phyloP scores from a whole-genome alignment of 2,329 filamentous ascomycete genomes.

The Hymenoscyphus fructigenus region DNA sequence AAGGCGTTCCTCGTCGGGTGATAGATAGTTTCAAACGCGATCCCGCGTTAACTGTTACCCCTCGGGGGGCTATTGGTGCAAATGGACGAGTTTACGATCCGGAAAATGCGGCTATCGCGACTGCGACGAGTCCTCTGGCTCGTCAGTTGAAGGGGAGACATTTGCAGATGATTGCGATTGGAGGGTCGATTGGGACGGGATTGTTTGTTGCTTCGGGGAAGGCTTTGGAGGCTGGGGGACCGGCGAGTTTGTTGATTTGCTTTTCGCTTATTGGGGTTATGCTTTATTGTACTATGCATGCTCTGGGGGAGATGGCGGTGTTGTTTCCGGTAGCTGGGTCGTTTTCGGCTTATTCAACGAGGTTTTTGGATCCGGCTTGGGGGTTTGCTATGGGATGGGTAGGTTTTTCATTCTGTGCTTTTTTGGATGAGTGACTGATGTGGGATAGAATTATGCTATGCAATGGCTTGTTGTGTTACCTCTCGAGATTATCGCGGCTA shows the following conservation, averaged over 20 bases:
- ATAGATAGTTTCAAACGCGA: constrained; percentile 34
- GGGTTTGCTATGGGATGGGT: constrained; percentile 90
- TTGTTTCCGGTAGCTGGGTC: constrained; percentile 88
- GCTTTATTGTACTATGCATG: constrained; percentile 90
- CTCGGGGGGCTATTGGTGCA: constrained; percentile 38
- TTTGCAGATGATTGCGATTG: constrained; percentile 96
- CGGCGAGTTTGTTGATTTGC: constrained; percentile 75
- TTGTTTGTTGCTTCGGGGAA: constrained; percentile 82
- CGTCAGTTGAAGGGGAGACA: constrained; percentile 80
- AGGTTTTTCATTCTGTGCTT: constrained; percentile 8
- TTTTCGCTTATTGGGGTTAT: constrained; percentile 79
- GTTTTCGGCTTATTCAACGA: constrained; percentile 87
- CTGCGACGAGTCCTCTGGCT: constrained; percentile 72
- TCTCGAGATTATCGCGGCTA: constrained; percentile 82
- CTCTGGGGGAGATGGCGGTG: constrained; percentile 87
- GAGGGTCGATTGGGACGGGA: constrained; percentile 85
- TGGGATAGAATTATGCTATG: constrained; percentile 65
- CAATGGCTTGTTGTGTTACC: constrained; percentile 86
- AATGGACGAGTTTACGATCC: constrained; percentile 53
- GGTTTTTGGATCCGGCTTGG: constrained; percentile 92
- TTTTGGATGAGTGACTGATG: background rate
- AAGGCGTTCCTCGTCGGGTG: constrained; percentile 21
- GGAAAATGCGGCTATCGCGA: constrained; percentile 59
- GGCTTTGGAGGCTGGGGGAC: constrained; percentile 70
- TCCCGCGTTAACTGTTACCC: constrained; percentile 47